These are phyloP conservation scores for Colletotrichum melonis DNA, from an alignment of 2,329 filamentous ascomycete genomes.

Conservation along the genomic window DNA sequence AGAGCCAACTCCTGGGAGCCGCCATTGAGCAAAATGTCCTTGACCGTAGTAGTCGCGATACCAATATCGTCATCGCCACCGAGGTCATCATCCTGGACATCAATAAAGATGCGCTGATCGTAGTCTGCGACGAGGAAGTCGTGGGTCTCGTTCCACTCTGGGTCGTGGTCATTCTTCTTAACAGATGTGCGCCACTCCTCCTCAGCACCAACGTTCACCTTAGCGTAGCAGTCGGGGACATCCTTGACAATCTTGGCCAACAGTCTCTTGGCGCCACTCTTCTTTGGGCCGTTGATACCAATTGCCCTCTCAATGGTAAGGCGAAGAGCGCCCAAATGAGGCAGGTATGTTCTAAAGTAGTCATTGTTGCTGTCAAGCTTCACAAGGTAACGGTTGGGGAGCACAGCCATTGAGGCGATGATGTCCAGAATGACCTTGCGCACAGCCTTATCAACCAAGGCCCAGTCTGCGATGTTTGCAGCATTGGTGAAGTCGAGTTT, in stretches of 20 bases:
- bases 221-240: conserved; percentile 58
- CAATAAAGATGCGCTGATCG: conserved; percentile 54
- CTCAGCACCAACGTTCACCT: conserved; percentile 55
- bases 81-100: conserved; percentile 57
- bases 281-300: conserved; percentile 48
- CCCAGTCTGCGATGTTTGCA: conserved; percentile 55
- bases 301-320: conserved; percentile 55
- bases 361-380: conserved; percentile 58
- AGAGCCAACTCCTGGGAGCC: conserved; percentile 54
- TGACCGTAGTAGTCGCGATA: conserved; percentile 51
- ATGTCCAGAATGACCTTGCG: conserved; percentile 56
- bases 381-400: conserved; percentile 61
- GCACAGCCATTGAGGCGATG: conserved; percentile 56
- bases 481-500: conserved; percentile 60
- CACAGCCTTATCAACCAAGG: conserved; percentile 53
- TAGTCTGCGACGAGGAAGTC: conserved; percentile 59
- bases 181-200: conserved; percentile 54
- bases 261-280: conserved; percentile 47
- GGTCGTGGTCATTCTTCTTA: conserved; percentile 54
- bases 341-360: conserved; percentile 60
- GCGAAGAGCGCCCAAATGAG: conserved; percentile 54
- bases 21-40: conserved; percentile 53
- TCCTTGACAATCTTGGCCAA: conserved; percentile 57
- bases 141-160: conserved; percentile 59
- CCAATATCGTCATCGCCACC: conserved; percentile 57